A percentile compares a stretch with the other conserved stretches of the same genome.
Conservation (phyloP, 495 filamentous ascomycete species). For the Penicillium arizonense region DNA sequence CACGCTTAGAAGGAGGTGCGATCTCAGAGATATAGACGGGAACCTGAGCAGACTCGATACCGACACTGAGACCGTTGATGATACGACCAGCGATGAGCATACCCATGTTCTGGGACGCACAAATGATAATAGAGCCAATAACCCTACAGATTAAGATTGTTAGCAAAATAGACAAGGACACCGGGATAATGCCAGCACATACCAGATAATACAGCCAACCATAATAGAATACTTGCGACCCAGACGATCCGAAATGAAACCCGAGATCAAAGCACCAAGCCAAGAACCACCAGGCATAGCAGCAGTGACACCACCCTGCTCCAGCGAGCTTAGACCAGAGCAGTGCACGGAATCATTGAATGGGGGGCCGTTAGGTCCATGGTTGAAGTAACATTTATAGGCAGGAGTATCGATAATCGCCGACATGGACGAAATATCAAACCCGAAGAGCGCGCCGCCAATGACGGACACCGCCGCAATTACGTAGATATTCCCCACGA, state of each 20-base stretch:
- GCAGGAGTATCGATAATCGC: constrained; percentile 47
- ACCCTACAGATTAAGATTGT: constrained; percentile 30
- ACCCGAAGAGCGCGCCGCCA: constrained; percentile 80
- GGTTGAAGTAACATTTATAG: constrained; percentile 68
- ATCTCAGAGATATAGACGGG: constrained; percentile 81
- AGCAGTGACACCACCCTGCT: constrained; percentile 63
- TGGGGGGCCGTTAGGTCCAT: constrained; percentile 33
- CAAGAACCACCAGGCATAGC: constrained; percentile 77
- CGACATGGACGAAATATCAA: constrained; percentile 80
- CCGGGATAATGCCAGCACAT: constrained; percentile 1
- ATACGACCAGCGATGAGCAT: constrained; percentile 74
- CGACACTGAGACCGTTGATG: constrained; percentile 76
- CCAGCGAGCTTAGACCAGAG: constrained; percentile 44
- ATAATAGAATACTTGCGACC: constrained; percentile 71
- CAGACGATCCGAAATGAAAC: constrained; percentile 63
- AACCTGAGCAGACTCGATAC: constrained; percentile 77
- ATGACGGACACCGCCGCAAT: constrained; percentile 75
- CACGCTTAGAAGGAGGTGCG: constrained; percentile 67
- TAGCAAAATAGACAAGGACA: not conserved
- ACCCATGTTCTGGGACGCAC: constrained; percentile 70
- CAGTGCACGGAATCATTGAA: constrained; percentile 37
- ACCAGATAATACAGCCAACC: constrained; percentile 64
- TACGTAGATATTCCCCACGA: constrained; percentile 67
- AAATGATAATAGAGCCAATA: constrained; percentile 67
- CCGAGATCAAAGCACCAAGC: constrained; percentile 67